These are phyloP conservation scores for Macaranga tanarius DNA, from an alignment of 441 rosid genomes.

Conservation along the genomic window DNA sequence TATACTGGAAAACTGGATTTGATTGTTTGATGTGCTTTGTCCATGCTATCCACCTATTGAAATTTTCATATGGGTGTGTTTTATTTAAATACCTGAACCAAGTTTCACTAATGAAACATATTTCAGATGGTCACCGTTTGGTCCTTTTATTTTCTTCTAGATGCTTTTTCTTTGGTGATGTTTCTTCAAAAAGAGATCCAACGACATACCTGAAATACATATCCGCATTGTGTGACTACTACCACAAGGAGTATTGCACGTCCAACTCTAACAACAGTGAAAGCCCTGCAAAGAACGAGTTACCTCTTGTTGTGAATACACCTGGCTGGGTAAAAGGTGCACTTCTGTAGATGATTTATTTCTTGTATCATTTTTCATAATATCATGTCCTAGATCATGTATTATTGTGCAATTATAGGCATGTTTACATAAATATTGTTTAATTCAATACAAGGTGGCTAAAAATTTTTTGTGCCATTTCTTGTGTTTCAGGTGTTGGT, in stretches of 20 bases:
- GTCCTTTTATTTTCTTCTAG: slow-evolving; percentile 37
- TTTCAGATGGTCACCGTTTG: slow-evolving; percentile 6
- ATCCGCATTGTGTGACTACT: slow-evolving; percentile 58
- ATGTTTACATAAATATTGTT: not conserved
- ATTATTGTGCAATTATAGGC: not conserved
- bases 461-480: slow-evolving; percentile 7
- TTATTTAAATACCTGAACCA: not conserved
- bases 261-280: slow-evolving; percentile 25
- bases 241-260: slow-evolving; percentile 42
- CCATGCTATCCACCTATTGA: not conserved
- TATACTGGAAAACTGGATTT: not conserved
- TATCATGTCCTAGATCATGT: not conserved
- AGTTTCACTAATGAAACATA: not conserved
- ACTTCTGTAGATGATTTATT: slow-evolving; percentile 12
- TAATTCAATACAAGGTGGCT: not conserved
- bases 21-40: not conserved
- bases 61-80: not conserved
- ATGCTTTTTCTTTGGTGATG: slow-evolving; percentile 84
- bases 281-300: slow-evolving; percentile 36
- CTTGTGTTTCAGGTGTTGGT: slow-evolving; percentile 61
- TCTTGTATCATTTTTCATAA: slow-evolving; percentile 9
- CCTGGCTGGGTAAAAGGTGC: slow-evolving; percentile 98
- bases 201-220: slow-evolving; percentile 62
- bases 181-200: slow-evolving; percentile 87
- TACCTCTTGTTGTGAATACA: slow-evolving; percentile 87